Percentiles rank a stretch among this genome's conserved stretches.
phyloP scores from a whole-genome alignment of 805 yeast species.

The Danielia oregonensis region DNA sequence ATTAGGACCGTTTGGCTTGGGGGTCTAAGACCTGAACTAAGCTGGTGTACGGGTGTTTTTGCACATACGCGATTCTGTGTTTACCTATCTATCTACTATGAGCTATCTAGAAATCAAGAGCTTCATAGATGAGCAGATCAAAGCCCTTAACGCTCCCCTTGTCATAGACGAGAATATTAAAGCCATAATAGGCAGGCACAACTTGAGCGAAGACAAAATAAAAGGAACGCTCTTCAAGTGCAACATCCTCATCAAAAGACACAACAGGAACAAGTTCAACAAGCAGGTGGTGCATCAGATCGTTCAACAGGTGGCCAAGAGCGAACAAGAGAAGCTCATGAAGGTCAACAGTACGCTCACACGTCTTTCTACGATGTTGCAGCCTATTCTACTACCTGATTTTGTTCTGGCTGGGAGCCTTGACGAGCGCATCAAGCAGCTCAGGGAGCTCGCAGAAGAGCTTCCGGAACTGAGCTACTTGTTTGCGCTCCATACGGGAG shows the following conservation, averaged over 20 bases:
- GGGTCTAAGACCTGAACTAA: too few species aligned
- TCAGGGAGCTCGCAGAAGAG: conserved; percentile 23
- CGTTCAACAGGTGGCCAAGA: conserved; percentile 32
- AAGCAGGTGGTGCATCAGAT: conserved; percentile 34
- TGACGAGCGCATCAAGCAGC: conserved; percentile 15
- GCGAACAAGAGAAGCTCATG: conserved; percentile 27
- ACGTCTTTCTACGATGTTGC: conserved; percentile 17
- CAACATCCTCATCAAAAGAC: conserved; percentile 23
- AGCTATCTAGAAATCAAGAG: conserved; percentile 29
- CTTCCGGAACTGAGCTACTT: conserved; percentile 35
- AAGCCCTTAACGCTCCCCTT: conserved; percentile 26
- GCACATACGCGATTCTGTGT: not conserved
- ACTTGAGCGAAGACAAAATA: conserved; percentile 10
- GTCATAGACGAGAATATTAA: conserved; percentile 15
- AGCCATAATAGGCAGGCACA: conserved; percentile 8
- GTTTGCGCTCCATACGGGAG: conserved; percentile 12
- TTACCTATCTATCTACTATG: conserved; percentile 1
- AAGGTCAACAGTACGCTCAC: conserved; percentile 25
- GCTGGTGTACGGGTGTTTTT: not conserved
- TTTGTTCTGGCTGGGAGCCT: conserved; percentile 13
- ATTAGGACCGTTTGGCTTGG: too few species aligned
- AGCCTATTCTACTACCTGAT: conserved; percentile 28
- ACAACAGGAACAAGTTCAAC: conserved; percentile 24
- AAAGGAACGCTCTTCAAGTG: conserved; percentile 20
- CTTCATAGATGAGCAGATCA: conserved; percentile 31